Evolutionary conservation across 176 grass and related monocot genomes (phyloP).

Genomic region (Dactylis glomerata): DNA sequence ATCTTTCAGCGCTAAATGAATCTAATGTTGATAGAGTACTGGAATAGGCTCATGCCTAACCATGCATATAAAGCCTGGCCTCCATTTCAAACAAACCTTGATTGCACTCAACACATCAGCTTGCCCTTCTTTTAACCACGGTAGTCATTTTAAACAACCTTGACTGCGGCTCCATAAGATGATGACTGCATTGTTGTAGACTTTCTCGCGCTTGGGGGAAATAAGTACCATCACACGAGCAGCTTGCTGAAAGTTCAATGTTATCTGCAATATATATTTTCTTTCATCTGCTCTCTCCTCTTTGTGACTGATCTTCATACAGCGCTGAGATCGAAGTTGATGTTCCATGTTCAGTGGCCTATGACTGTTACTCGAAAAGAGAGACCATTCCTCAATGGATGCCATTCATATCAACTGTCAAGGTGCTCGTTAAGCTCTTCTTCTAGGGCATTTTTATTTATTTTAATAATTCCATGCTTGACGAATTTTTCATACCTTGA

Average conservation of each 20-base stretch:
- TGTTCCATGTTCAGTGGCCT: constrained; percentile 86
- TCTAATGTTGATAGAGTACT: background rate
- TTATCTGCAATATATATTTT: constrained; percentile 16
- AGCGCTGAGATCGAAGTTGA: constrained; percentile 82
- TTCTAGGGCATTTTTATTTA: background rate
- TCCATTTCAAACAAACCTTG: background rate
- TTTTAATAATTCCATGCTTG: background rate
- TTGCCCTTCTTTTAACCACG: background rate
- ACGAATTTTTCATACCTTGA: background rate
- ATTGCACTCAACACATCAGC: background rate
- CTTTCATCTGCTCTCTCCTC: background rate
- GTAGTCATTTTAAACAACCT: background rate
- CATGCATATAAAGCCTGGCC: background rate
- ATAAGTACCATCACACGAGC: background rate
- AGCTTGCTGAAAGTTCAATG: background rate
- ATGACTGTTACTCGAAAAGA: constrained; percentile 88
- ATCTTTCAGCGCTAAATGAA: background rate
- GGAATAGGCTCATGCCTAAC: background rate
- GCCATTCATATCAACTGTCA: constrained; percentile 95
- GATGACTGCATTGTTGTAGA: background rate
- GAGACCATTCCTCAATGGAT: constrained; percentile 95
- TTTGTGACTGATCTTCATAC: constrained; percentile 32
- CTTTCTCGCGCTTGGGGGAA: background rate
- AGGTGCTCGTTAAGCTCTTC: constrained; percentile 40
- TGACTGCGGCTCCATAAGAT: background rate